A percentile compares a stretch with the other conserved stretches of the same genome.
phyloP scores from a whole-genome alignment of 805 yeast species.

The Lachancea dasiensis region DNA sequence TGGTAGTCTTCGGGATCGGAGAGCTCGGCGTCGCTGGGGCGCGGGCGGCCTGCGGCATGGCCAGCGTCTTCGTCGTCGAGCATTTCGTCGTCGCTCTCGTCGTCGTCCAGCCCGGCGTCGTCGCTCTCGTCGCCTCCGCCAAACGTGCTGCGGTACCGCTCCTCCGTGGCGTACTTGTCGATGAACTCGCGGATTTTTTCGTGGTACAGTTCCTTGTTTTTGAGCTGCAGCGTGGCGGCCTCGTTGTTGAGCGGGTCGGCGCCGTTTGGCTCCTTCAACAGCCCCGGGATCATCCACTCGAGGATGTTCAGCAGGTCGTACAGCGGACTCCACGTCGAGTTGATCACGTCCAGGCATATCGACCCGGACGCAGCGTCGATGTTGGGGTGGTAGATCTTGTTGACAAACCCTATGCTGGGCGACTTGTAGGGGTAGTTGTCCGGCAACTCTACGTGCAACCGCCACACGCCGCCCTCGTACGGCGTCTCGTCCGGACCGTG shows the following conservation, averaged over 20 bases:
- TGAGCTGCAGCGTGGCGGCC: slow-evolving; percentile 73
- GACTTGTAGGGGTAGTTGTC: slow-evolving; percentile 93
- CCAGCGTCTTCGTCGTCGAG: slow-evolving; percentile 1
- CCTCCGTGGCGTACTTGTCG: slow-evolving; percentile 53
- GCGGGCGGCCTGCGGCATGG: slow-evolving; percentile 9
- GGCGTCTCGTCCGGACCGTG: slow-evolving; percentile 85
- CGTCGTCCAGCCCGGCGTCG: slow-evolving; percentile 30
- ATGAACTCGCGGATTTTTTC: slow-evolving; percentile 71
- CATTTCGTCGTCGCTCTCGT: slow-evolving; percentile 18
- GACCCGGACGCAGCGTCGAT: slow-evolving; percentile 88
- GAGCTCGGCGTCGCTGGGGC: slow-evolving; percentile 12
- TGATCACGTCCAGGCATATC: slow-evolving; percentile 92
- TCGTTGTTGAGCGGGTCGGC: slow-evolving; percentile 89
- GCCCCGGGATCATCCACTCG: slow-evolving; percentile 89
- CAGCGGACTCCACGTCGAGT: slow-evolving; percentile 98
- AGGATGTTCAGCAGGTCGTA: slow-evolving; percentile 86
- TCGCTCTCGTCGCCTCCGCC: slow-evolving; percentile 47
- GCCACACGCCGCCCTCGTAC: slow-evolving; percentile 87
- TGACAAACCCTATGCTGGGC: slow-evolving; percentile 91
- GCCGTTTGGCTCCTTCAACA: slow-evolving; percentile 87
- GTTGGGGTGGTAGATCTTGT: slow-evolving; percentile 91
- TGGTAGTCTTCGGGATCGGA: slow-evolving; percentile 10
- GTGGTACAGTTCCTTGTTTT: slow-evolving; percentile 60
- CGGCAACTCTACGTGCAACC: slow-evolving; percentile 86
- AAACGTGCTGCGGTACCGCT: slow-evolving; percentile 34